A percentile compares a stretch with the other conserved stretches of the same genome.
These are phyloP conservation scores for Thalassiosira livingstoniorum DNA, from an alignment of 352 stramenopile genomes.

Conservation along the genomic window DNA sequence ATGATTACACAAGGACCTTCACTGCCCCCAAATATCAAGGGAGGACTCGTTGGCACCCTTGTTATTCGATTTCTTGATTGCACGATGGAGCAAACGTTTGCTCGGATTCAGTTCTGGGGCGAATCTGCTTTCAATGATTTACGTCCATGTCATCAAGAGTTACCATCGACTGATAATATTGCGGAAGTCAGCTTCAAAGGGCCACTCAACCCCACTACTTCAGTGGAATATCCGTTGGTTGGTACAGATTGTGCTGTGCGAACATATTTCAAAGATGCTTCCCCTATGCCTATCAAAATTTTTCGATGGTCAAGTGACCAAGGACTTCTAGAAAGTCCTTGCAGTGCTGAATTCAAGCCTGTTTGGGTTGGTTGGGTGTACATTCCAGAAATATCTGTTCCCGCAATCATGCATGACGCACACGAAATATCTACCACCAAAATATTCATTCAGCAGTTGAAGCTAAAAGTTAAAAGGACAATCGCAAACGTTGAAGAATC, in stretches of 20 bases:
- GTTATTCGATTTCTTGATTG: slow-evolving; percentile 39
- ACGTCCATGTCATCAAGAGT: no score
- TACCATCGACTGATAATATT: slow-evolving; percentile 1
- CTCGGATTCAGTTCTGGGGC: slow-evolving; percentile 57
- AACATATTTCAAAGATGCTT: slow-evolving; percentile 57
- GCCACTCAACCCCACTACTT: neutral
- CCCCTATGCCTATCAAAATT: slow-evolving; percentile 45
- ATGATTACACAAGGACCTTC: slow-evolving; percentile 14
- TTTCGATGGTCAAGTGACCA: neutral
- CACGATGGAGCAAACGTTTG: slow-evolving; percentile 33
- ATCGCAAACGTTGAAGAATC: slow-evolving; percentile 5
- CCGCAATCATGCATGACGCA: neutral
- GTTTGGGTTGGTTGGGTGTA: slow-evolving; percentile 29
- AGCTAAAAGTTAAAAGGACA: slow-evolving; percentile 25
- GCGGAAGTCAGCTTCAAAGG: neutral
- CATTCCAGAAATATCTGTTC: slow-evolving; percentile 39
- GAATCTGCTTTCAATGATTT: slow-evolving; percentile 15
- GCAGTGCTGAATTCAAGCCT: neutral
- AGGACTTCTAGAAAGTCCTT: neutral
- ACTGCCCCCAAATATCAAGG: slow-evolving; percentile 45
- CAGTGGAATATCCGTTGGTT: slow-evolving; percentile 43
- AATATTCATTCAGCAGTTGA: slow-evolving; percentile 10
- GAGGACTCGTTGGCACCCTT: slow-evolving; percentile 35
- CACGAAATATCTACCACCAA: slow-evolving; percentile 2
- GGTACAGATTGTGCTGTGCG: slow-evolving; percentile 31